Evolutionary conservation across 2,329 filamentous ascomycete species (phyloP), one percentile per base, ranked within the genome.

Genomic region (Diaporthe aspalathi): DNA sequence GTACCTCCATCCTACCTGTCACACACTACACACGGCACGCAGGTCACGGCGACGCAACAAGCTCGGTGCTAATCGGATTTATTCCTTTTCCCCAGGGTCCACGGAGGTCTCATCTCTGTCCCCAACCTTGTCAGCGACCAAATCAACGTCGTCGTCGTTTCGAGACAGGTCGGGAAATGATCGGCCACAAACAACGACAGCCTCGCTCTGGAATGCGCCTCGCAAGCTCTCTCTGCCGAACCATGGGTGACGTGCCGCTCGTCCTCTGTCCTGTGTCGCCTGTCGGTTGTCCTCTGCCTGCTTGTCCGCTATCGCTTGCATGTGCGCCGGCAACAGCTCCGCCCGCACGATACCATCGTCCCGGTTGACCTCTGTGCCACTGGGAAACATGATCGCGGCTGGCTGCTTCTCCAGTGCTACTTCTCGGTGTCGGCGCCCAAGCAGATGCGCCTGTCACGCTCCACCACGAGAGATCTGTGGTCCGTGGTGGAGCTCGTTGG

Each of bases 381-480:
- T 65, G 67, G 29, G 54, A 24, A 68, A 65, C 68, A 43, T 68
- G 69, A 68, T 52, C 63, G 57, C 57, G 62, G 57, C 69, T 65
- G 50, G 72, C 65, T 56, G 63, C 54, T 53, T 49, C 65, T 57
- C 40, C 57, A 71, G 72, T 73, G 57, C 60, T 24, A 73, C 72
- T 62, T 9, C 66, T 73, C 72, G 72, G 69, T 69, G 69, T 20
- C 20, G 14, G 27, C 43, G 56, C 66, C 72, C 72, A 73, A 73
- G 72, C 56, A 73, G 56, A 71, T 32, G 56, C 52, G 45, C 52
- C 57, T 66, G 56, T 73, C 72, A 73, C 50, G 72, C 47, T 68
- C 40, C 66, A 73, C 72, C 66, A 54, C 53, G 20, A 53, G 9
- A 71, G 65, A 73, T 73, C 56, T 68, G 72, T 73, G 40, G 63